Base-by-base conservation (phyloP, 2,329 filamentous ascomycete genomes). In the Colletotrichum neosansevieriae region DNA sequence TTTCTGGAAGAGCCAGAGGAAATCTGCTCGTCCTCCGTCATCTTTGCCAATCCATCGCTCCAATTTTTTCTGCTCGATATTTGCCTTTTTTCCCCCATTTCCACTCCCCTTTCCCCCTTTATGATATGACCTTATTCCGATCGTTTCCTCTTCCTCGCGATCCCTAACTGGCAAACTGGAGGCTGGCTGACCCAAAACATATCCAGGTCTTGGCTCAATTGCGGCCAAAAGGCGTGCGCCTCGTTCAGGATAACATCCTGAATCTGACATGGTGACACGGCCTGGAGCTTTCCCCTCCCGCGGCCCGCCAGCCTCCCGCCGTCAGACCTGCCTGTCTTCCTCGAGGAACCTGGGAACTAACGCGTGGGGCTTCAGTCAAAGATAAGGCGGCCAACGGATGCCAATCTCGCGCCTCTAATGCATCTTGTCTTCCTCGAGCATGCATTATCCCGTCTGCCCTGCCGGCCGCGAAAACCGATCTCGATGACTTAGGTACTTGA, bases 361-460 rank as follows among this genome's bases (percentile, higher is more conserved):
- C 12, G 12, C 36, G 24, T 40, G 60, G 24, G 36, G 32, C 45
- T 45, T n/a, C 17, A 36, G 45, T 17, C 40, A 51, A 51, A 32
- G 36, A 49, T 19, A 24, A 17, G 19, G 21, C 47, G 6, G 6
- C n/a, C 54, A 24, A 47, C 21, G 32, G 40, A 21, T 59, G 29
- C 65, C 61, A 54, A 49, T 58, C 32, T 47, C 12, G 19, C 32
- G 17, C 38, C 19, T 65, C 38, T 68, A 40, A 54, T 65, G 60
- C 60, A 38, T 47, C 45, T 40, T n/a, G 9, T 32, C 12, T 17
- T 34, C 61, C 36, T 44, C 38, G 32, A 47, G n/a, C 60, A 64
- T 58, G 61, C 61, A 65, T 65, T 40, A 65, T 59, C 54, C 66
- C 42, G 62, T 69, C 54, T 60, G 38, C 53, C n/a, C 29, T 38